These are phyloP conservation scores for Hypomontagnella monticulosa DNA, from an alignment of 495 filamentous ascomycete species.

Conservation along the genomic window DNA sequence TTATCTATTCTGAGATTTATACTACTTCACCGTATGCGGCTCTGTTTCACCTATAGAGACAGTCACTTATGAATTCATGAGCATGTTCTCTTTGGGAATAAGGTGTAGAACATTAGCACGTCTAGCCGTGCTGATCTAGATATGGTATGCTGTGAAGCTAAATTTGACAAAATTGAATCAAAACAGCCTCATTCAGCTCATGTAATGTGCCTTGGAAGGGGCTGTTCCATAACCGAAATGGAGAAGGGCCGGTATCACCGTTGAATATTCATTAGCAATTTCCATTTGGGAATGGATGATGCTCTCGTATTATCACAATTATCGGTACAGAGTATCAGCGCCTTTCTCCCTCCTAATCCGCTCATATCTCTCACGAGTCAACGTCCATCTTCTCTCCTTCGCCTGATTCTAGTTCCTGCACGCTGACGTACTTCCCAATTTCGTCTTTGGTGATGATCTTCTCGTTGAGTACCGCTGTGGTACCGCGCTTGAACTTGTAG, in stretches of 20 bases:
- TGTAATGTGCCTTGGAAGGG: background rate
- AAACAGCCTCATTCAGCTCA: too few relatives aligned
- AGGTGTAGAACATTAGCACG: too few relatives aligned
- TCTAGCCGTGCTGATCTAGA: background rate
- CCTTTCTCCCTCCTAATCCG: background rate
- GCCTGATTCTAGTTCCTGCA: slow-evolving; percentile 78
- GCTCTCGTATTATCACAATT: slow-evolving; percentile 23
- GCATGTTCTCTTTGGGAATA: too few relatives aligned
- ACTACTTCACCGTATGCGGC: too few relatives aligned
- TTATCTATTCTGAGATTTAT: too few relatives aligned
- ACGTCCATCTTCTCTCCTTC: slow-evolving; percentile 96
- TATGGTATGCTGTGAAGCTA: background rate
- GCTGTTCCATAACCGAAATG: background rate
- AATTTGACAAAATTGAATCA: too few relatives aligned
- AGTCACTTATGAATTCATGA: too few relatives aligned
- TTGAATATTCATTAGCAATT: slow-evolving; percentile 1
- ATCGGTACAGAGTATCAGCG: slow-evolving; percentile 26
- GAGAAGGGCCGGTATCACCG: background rate
- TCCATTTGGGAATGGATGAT: background rate
- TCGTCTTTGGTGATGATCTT: slow-evolving; percentile 92
- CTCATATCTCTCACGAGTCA: slow-evolving; percentile 67
- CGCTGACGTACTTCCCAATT: slow-evolving; percentile 92
- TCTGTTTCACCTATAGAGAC: too few relatives aligned
- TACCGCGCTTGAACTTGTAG: slow-evolving; percentile 88
- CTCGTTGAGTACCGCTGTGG: slow-evolving; percentile 93